A percentile compares a stretch with the other conserved stretches of the same genome.
phyloP scores from a whole-genome alignment of 129 eudicot species.

The Flaveria linearis region DNA sequence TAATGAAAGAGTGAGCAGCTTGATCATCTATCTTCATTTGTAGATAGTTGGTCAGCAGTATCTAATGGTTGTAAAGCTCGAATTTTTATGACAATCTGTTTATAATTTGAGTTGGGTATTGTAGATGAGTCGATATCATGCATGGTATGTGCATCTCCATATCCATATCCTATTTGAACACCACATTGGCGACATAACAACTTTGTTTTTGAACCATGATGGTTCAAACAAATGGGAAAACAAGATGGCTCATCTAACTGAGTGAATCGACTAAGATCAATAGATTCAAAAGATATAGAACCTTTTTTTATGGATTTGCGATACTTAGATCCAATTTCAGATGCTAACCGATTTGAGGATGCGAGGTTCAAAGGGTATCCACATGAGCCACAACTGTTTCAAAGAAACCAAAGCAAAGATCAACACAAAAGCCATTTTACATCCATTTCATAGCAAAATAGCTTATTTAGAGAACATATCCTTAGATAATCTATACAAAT shows the following conservation, averaged over 20 bases:
- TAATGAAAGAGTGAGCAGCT: constrained; percentile 34
- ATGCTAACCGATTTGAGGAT: constrained; percentile 62
- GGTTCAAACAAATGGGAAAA: constrained; percentile 52
- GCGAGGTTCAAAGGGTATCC: constrained; percentile 69
- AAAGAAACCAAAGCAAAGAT: constrained; percentile 18
- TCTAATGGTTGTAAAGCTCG: constrained; percentile 74
- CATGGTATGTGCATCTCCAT: constrained; percentile 45
- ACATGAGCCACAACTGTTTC: constrained; percentile 78
- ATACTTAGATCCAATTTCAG: constrained; percentile 64
- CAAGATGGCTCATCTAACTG: constrained; percentile 65
- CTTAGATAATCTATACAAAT: neutral
- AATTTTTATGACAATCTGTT: constrained; percentile 55
- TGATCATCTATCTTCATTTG: constrained; percentile 24
- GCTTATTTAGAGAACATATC: neutral
- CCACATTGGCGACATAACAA: constrained; percentile 80
- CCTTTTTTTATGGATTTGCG: constrained; percentile 67
- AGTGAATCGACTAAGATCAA: constrained; percentile 82
- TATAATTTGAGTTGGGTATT: constrained; percentile 47
- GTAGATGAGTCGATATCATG: constrained; percentile 57
- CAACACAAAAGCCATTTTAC: constrained; percentile 15
- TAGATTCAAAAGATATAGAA: constrained; percentile 55
- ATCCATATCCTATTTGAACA: constrained; percentile 56
- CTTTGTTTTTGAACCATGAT: constrained; percentile 56
- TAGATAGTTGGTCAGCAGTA: constrained; percentile 31
- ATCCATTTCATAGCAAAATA: neutral